A percentile compares a stretch with the other conserved stretches of the same genome.
These are phyloP conservation scores for Hemileccinum impolitum DNA, from an alignment of 768 basidiomycete species.

Conservation along the genomic window DNA sequence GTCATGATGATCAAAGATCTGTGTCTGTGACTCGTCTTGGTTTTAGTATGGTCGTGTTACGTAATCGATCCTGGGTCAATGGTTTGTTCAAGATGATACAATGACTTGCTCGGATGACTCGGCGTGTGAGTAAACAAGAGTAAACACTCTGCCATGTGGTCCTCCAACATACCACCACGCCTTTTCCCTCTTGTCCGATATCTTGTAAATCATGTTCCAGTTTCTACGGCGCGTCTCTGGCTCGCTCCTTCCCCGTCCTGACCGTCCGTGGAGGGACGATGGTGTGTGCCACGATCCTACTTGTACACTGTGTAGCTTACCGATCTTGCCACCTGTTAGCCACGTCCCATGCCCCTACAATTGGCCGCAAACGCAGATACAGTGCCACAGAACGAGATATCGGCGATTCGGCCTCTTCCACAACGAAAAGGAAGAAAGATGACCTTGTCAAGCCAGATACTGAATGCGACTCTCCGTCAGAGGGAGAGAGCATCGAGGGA, in stretches of 20 bases:
- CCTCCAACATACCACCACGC: neutral
- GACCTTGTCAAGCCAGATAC: constrained; percentile 25
- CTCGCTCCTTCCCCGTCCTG: constrained; percentile 65
- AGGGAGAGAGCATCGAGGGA: constrained; percentile 9
- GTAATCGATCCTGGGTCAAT: neutral
- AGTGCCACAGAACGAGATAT: constrained; percentile 44
- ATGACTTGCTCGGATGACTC: neutral
- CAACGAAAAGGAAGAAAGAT: constrained; percentile 34
- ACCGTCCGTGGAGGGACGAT: constrained; percentile 76
- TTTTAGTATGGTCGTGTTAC: neutral
- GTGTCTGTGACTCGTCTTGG: neutral
- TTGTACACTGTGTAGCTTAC: neutral
- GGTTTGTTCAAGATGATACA: neutral
- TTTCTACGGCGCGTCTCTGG: constrained; percentile 69
- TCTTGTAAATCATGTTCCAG: constrained; percentile 47
- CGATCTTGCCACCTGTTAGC: constrained; percentile 36
- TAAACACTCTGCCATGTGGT: constrained; percentile 16
- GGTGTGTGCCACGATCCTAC: constrained; percentile 42
- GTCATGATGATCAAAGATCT: constrained; percentile 62
- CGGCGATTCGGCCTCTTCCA: constrained; percentile 28
- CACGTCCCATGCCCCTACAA: constrained; percentile 70
- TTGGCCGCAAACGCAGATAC: constrained; percentile 62
- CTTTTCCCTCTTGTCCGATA: neutral
- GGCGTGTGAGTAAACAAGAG: constrained; percentile 20
- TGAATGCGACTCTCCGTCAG: constrained; percentile 23